A percentile compares a stretch with the other conserved stretches of the same genome.
Evolutionary conservation across 1,139 yeast species (phyloP).

Genomic region (Saccharomyces hybrid): DNA sequence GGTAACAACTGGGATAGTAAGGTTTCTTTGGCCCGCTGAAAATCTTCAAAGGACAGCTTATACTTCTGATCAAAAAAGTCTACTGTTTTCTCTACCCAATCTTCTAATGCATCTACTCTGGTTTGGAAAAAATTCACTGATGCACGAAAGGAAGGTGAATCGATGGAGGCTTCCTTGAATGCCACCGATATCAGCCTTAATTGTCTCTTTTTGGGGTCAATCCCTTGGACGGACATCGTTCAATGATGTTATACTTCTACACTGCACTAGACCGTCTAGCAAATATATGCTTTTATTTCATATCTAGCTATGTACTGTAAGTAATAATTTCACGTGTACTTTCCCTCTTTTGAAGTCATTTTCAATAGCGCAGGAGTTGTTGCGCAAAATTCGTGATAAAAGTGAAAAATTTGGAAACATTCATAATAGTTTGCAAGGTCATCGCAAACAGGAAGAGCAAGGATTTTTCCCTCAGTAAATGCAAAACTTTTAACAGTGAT

Average conservation of each 20-base stretch:
- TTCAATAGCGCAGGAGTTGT: background rate
- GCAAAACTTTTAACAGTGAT: background rate
- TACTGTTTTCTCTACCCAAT: slow-evolving; percentile 59
- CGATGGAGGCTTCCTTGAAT: slow-evolving; percentile 86
- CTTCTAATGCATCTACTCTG: slow-evolving; percentile 62
- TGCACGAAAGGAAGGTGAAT: slow-evolving; percentile 88
- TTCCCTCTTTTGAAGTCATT: background rate
- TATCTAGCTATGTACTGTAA: background rate
- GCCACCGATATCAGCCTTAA: slow-evolving; percentile 66
- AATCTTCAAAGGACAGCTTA: slow-evolving; percentile 47
- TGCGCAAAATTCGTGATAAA: background rate
- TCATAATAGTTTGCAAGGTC: background rate
- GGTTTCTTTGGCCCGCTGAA: slow-evolving; percentile 43
- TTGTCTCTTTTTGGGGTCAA: slow-evolving; percentile 11
- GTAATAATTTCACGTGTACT: slow-evolving; percentile 5
- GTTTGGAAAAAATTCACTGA: slow-evolving; percentile 57
- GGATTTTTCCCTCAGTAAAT: background rate
- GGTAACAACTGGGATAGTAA: slow-evolving; percentile 50
- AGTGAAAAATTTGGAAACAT: background rate
- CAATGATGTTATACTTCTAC: background rate
- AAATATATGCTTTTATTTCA: background rate
- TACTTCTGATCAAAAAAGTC: slow-evolving; percentile 46
- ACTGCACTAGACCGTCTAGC: background rate
- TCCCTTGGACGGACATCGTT: slow-evolving; percentile 2
- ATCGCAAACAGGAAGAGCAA: background rate